Evolutionary conservation across 2,329 filamentous ascomycete species (phyloP), one percentile per base, ranked within the genome.

Genomic region (Pseudogymnoascus sp.): DNA sequence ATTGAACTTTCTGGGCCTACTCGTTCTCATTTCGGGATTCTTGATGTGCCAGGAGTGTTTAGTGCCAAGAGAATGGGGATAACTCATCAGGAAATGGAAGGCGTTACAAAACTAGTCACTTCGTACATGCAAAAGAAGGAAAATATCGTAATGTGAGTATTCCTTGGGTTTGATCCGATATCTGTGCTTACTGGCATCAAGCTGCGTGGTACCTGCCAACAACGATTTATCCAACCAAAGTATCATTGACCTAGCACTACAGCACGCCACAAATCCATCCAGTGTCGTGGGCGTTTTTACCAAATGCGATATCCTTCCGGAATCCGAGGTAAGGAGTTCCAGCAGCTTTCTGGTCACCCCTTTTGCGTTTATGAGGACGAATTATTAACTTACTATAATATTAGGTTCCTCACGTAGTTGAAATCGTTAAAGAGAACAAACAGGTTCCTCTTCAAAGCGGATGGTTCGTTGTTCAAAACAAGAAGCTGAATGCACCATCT

Each of bases 1-100:
- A 69, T 76, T 15, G 74, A 76, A 35, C 62, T 76, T 2, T 72
- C 69, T 0, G 74, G 74, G 0, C 74, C 75, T 0, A 64, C 68
- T 0, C 69, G 72, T 3, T 71, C 73, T 0, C 69, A 72, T 44
- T 76, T 76, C 61, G 74, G 71, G 11, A 75, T 76, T 24, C 62
- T 75, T 0, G 74, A 76, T 50, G 66, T 76, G 1, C 74, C 75
- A 0, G 74, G 74, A 0, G 21, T 21, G 21, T 21, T 21, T 21
- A 21, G 21, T 21, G 21, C 21, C 21, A 21, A 21, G 21, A 21
- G 21, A 21, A 21, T 21, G 21, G 21, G 21, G 21, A 21, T 21
- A 21, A 21, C 21, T 21, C 21, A 21, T 21, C 21, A 21, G 21
- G 21, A 21, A 21, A 21, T 21, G 21, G 21, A 21, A 21, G 21